Conservation (phyloP, 805 yeast genomes). For the Lachancea kluyveri region DNA sequence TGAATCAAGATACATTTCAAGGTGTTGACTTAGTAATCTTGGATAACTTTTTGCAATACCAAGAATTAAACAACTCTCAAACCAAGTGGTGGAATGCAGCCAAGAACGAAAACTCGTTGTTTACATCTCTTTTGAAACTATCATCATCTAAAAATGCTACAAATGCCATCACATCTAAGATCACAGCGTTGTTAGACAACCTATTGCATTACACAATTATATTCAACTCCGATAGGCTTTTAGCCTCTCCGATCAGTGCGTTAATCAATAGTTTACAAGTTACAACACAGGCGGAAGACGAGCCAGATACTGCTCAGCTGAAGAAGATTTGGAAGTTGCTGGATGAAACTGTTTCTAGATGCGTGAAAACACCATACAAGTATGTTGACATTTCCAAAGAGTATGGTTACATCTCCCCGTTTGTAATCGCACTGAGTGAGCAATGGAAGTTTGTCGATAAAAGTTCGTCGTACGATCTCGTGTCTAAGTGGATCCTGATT, state of each 20-base stretch:
- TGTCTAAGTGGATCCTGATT: constrained; percentile 44
- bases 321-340: constrained; percentile 52
- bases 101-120: constrained; percentile 48
- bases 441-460: constrained; percentile 56
- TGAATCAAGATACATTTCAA: constrained; percentile 30
- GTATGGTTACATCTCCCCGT: constrained; percentile 44
- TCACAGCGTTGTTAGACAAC: constrained; percentile 41
- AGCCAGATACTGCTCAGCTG: constrained; percentile 10
- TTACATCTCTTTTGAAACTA: constrained; percentile 57
- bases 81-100: constrained; percentile 76
- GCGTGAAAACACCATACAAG: constrained; percentile 72
- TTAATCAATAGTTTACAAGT: constrained; percentile 44
- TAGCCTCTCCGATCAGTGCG: constrained; percentile 50
- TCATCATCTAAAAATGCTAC: constrained; percentile 33
- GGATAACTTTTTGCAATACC: constrained; percentile 56
- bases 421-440: constrained; percentile 53
- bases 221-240: constrained; percentile 40
- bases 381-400: constrained; percentile 56
- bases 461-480: constrained; percentile 11
- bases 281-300: constrained; percentile 9
- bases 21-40: constrained; percentile 54
- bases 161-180: constrained; percentile 34
- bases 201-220: constrained; percentile 47
- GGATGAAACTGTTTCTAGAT: constrained; percentile 71
- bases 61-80: constrained; percentile 44